These are phyloP conservation scores for Pythium folliculosum DNA, from an alignment of 352 stramenopile genomes.

Conservation along the genomic window DNA sequence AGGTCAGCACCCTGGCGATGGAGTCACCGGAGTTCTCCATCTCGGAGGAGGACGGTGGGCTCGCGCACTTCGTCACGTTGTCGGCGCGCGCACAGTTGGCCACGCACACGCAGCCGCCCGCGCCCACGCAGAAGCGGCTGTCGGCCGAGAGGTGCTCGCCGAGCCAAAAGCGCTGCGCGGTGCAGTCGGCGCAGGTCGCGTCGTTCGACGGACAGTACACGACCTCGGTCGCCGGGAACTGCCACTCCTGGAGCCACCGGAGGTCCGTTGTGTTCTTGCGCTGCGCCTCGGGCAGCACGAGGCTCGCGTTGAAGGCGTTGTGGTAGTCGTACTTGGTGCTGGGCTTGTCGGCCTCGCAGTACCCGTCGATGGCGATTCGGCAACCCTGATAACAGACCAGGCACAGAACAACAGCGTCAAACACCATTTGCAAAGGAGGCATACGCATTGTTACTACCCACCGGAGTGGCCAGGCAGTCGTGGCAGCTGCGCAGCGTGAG, in stretches of 20 bases:
- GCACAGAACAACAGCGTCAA: background rate
- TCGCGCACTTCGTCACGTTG: background rate
- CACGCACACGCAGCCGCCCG: constrained; percentile 18
- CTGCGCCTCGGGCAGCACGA: background rate
- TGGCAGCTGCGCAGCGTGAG: background rate
- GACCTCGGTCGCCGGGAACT: constrained; percentile 8
- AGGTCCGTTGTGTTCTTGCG: background rate
- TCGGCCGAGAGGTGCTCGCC: background rate
- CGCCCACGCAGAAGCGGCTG: constrained; percentile 24
- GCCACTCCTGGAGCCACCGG: background rate
- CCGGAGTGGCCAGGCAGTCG: constrained; percentile 7
- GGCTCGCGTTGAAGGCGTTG: background rate
- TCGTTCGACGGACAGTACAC: constrained; percentile 9
- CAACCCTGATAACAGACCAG: constrained; percentile 2
- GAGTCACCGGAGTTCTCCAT: background rate
- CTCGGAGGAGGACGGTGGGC: background rate
- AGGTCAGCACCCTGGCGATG: background rate
- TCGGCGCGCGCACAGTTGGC: constrained; percentile 8
- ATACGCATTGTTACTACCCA: background rate
- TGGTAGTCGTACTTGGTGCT: background rate
- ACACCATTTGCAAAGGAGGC: too few relatives aligned
- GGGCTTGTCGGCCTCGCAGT: background rate
- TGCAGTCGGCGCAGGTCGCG: constrained; percentile 7
- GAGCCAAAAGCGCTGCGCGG: background rate
- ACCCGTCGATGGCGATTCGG: background rate